Evolutionary conservation across 371 early-diverging fungal genomes (phyloP), one percentile per base, ranked within the genome.

Genomic region (Basidiobolus meristosporus): DNA sequence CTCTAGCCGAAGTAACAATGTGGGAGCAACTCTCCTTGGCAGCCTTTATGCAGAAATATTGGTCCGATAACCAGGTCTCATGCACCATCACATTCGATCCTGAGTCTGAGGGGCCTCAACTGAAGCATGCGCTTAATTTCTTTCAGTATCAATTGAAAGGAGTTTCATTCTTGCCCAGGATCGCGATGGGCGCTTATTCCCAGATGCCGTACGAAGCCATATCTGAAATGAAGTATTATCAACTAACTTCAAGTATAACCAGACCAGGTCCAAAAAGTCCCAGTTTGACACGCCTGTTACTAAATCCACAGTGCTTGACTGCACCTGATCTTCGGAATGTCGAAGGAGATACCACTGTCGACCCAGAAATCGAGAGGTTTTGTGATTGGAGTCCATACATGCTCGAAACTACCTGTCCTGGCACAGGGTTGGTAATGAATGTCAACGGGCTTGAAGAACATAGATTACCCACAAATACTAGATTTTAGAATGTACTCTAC

Each of bases 151-250:
- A 49, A 39, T 49, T 57, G 38, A 60, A 58, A 45, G 45, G 48
- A 1, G 35, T 57, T 1, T 49, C 52, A 31, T 60, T 60, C 30
- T 31, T 59, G 21, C 60, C 58, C 16, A 46, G 58, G 4, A 14
- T 50, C 0, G 37, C 31, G 9, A 15, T 32, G 3, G 60, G 57
- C 2, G 60, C 52, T 4, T 59, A 52, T 30, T 39, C 51, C 12
- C 60, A 58, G 30, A 59, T 59, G 58, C 60, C 58, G 2, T 54
- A 45, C 30, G 60, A 59, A 32, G 60, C 60, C 5, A 54, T 57
- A 16, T 39, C 43, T 12, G 40, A 33, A 42, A 19, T 32, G 22
- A 39, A 59, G 58, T 31, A 26, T 31, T 3, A 30, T 32, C 14
- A 48, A 51, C 39, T 35, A 54, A 1, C 16, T 9, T 3, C 26